Evolutionary conservation across 805 yeast species (phyloP).

Genomic region (Saccharomycopsis selenospora): DNA sequence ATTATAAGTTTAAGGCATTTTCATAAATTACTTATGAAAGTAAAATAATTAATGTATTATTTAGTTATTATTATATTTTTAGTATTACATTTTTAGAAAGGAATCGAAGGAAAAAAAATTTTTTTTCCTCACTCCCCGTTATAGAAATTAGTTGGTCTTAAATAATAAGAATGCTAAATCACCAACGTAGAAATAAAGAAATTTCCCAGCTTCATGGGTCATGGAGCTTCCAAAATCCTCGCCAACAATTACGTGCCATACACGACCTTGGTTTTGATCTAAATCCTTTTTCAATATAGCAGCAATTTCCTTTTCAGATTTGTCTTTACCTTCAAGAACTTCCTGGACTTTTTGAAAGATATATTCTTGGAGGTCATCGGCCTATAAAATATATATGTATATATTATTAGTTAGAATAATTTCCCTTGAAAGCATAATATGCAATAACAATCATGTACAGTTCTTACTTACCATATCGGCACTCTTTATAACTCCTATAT

Average conservation of each 20-base stretch:
- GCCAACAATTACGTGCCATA: conserved; percentile 82
- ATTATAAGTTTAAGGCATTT: too few species aligned
- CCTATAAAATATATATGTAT: conserved; percentile 9
- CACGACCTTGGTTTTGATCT: conserved; percentile 56
- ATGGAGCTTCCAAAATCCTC: conserved; percentile 74
- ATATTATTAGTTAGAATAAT: too few species aligned
- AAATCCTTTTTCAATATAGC: conserved; percentile 53
- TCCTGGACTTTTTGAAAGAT: conserved; percentile 41
- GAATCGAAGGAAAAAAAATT: too few species aligned
- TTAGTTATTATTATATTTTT: too few species aligned
- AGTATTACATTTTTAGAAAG: too few species aligned
- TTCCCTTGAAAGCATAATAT: too few species aligned
- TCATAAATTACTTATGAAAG: too few species aligned
- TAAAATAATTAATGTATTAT: too few species aligned
- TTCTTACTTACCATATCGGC: conserved; percentile 16
- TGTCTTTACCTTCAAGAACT: conserved; percentile 35
- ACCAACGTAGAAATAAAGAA: conserved; percentile 65
- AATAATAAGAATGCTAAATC: conserved; percentile 61
- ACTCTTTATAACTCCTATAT: conserved; percentile 10
- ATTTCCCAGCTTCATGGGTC: conserved; percentile 69
- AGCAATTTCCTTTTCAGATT: conserved; percentile 57
- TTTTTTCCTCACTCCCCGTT: too few species aligned
- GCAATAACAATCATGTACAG: too few species aligned
- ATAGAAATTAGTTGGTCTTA: conserved; percentile 45
- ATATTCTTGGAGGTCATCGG: conserved; percentile 43